phyloP scores from a whole-genome alignment of 768 basidiomycete species.

The Phlegmacium glaucopus region DNA sequence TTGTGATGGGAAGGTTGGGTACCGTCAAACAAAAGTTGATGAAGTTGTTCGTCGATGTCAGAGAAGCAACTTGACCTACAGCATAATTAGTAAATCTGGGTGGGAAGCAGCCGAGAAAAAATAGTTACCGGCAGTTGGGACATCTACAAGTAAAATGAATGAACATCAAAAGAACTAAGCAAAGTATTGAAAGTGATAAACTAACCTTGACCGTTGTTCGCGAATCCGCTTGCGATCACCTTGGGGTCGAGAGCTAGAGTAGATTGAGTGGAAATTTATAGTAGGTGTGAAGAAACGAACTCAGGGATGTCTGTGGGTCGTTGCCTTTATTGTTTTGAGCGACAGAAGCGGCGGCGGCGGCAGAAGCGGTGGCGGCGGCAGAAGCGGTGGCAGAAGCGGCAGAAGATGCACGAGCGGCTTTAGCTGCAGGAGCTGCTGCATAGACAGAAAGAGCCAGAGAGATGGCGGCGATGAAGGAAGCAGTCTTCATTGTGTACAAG shows the following conservation, averaged over 20 bases:
- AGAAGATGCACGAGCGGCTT: constrained; percentile 12
- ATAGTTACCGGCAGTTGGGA: constrained; percentile 37
- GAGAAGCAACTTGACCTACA: constrained; percentile 49
- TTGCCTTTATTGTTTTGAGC: constrained; percentile 28
- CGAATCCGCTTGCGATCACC: constrained; percentile 56
- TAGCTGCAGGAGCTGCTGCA: constrained; percentile 19
- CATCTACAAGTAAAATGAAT: constrained; percentile 9
- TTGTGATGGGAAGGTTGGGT: constrained; percentile 47
- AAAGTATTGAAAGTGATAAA: background rate
- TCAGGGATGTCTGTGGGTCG: constrained; percentile 39
- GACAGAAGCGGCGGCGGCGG: constrained; percentile 8
- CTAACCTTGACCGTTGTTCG: constrained; percentile 43
- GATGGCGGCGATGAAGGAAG: constrained; percentile 24
- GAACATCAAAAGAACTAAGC: background rate
- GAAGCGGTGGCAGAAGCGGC: constrained; percentile 6
- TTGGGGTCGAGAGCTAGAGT: constrained; percentile 33
- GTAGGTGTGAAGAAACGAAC: constrained; percentile 8
- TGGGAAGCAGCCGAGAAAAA: constrained; percentile 37
- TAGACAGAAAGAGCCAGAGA: constrained; percentile 26
- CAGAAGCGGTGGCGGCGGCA: constrained; percentile 4
- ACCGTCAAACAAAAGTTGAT: constrained; percentile 55
- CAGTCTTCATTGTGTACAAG: constrained; percentile 28
- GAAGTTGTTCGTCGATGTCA: constrained; percentile 61
- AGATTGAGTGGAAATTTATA: background rate
- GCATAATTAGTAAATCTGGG: constrained; percentile 40